phyloP scores from a whole-genome alignment of 495 filamentous ascomycete genomes.

The Thozetella sp. region DNA sequence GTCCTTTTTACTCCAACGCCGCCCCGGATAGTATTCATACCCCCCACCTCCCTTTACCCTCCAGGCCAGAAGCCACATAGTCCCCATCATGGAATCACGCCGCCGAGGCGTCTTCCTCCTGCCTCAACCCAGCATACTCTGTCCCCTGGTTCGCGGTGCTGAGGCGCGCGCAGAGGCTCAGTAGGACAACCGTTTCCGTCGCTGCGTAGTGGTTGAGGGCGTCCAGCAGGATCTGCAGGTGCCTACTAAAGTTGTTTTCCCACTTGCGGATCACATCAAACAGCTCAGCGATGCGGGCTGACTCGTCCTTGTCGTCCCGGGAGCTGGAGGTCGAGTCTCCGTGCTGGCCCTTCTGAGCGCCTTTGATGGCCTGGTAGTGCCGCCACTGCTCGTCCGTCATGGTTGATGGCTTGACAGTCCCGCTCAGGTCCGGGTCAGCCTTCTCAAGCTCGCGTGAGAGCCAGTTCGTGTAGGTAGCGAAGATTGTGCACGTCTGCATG shows the following conservation, averaged over 20 bases:
- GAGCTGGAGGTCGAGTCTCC: slow-evolving; percentile 3
- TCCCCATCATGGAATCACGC: slow-evolving; percentile 10
- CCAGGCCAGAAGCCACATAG: no score
- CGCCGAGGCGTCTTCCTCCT: slow-evolving; percentile 43
- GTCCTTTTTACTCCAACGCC: no score
- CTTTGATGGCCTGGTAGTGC: slow-evolving; percentile 39
- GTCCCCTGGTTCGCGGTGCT: slow-evolving; percentile 74
- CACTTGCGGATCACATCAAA: slow-evolving; percentile 84
- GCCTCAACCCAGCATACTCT: slow-evolving; percentile 49
- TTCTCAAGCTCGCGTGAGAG: slow-evolving; percentile 78
- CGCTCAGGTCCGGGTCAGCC: slow-evolving; percentile 72
- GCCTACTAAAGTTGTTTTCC: slow-evolving; percentile 87
- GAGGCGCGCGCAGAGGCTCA: slow-evolving; percentile 80
- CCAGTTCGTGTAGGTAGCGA: slow-evolving; percentile 81
- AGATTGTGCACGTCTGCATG: slow-evolving; percentile 89
- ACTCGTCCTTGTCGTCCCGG: slow-evolving; percentile 5
- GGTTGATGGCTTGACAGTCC: slow-evolving; percentile 46
- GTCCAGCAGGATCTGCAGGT: slow-evolving; percentile 89
- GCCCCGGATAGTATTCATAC: no score
- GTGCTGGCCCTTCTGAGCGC: slow-evolving; percentile 26
- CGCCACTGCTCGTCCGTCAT: slow-evolving; percentile 58
- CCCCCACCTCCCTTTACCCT: no score
- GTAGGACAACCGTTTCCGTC: slow-evolving; percentile 92
- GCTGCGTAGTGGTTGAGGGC: slow-evolving; percentile 95
- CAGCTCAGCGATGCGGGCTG: slow-evolving; percentile 68